These are phyloP conservation scores for Zymoseptoria crescenta DNA, from an alignment of 2,329 filamentous ascomycete genomes.

Conservation along the genomic window DNA sequence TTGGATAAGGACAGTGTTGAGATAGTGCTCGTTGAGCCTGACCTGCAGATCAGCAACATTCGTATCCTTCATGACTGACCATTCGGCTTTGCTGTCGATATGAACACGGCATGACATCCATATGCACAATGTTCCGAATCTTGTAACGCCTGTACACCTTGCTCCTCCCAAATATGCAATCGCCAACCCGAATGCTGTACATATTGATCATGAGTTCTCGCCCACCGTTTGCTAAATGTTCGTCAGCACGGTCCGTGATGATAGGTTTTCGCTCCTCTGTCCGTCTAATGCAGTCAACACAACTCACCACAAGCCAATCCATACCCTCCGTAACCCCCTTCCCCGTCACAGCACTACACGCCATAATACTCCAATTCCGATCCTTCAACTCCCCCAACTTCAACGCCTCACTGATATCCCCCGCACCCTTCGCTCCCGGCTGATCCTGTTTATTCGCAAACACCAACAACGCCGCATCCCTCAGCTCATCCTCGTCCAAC, in stretches of 20 bases:
- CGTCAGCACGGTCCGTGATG: background rate
- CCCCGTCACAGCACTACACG: slow-evolving; percentile 92
- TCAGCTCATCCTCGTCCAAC: slow-evolving; percentile 93
- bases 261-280: background rate
- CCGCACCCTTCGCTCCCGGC: slow-evolving; percentile 89
- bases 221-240: slow-evolving; percentile 10
- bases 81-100: background rate
- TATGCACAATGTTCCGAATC: background rate
- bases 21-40: background rate
- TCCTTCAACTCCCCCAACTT: slow-evolving; percentile 85
- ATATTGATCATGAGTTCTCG: slow-evolving; percentile 7
- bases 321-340: slow-evolving; percentile 93
- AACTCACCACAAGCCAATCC: slow-evolving; percentile 90
- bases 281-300: background rate
- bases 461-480: slow-evolving; percentile 83
- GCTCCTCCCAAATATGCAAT: background rate
- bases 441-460: slow-evolving; percentile 99
- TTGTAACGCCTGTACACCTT: background rate
- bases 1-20: background rate
- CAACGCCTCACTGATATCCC: slow-evolving; percentile 91
- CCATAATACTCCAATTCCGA: slow-evolving; percentile 98
- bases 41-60: background rate
- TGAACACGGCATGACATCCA: background rate
- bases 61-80: background rate
- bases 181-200: background rate